Percentiles rank a stretch among this genome's conserved stretches.
These are phyloP conservation scores for Pythium coloratum DNA, from an alignment of 352 stramenopile genomes.

Conservation along the genomic window DNA sequence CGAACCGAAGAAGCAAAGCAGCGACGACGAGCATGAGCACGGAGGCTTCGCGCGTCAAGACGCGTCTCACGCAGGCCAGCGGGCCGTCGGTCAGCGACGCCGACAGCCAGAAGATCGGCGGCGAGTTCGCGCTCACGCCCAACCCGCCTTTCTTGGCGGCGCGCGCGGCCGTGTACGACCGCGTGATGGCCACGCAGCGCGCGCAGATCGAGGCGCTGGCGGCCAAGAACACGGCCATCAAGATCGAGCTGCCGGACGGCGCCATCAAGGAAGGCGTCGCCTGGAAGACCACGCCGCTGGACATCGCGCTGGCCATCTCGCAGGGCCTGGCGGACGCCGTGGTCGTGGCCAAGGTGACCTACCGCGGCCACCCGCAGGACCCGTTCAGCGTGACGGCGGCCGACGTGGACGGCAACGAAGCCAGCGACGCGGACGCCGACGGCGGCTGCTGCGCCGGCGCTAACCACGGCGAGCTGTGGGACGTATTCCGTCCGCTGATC, in stretches of 20 bases:
- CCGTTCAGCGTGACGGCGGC: slow-evolving; percentile 80
- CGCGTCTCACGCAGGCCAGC: slow-evolving; percentile 76
- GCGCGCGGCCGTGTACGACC: slow-evolving; percentile 86
- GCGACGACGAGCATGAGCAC: slow-evolving; percentile 8
- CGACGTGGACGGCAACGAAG: slow-evolving; percentile 88
- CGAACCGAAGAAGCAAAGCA: background rate
- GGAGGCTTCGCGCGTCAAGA: slow-evolving; percentile 63
- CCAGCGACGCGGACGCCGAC: slow-evolving; percentile 51
- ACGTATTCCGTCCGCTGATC: slow-evolving; percentile 96
- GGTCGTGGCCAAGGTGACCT: slow-evolving; percentile 93
- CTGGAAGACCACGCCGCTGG: slow-evolving; percentile 96
- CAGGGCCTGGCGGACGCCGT: slow-evolving; percentile 93
- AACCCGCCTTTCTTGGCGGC: slow-evolving; percentile 85
- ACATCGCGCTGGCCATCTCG: slow-evolving; percentile 95
- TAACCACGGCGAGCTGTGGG: slow-evolving; percentile 91
- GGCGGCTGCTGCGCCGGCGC: slow-evolving; percentile 55
- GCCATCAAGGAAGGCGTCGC: slow-evolving; percentile 89
- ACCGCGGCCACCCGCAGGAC: slow-evolving; percentile 64
- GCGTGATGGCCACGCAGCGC: slow-evolving; percentile 71
- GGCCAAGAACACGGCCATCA: slow-evolving; percentile 91
- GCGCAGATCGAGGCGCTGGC: slow-evolving; percentile 64
- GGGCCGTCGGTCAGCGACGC: slow-evolving; percentile 57
- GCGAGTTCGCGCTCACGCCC: slow-evolving; percentile 69
- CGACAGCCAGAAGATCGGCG: slow-evolving; percentile 75
- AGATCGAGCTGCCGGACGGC: slow-evolving; percentile 97